These are phyloP conservation scores for Syzygium aromaticum DNA, from an alignment of 345 rosid species.

Conservation along the genomic window DNA sequence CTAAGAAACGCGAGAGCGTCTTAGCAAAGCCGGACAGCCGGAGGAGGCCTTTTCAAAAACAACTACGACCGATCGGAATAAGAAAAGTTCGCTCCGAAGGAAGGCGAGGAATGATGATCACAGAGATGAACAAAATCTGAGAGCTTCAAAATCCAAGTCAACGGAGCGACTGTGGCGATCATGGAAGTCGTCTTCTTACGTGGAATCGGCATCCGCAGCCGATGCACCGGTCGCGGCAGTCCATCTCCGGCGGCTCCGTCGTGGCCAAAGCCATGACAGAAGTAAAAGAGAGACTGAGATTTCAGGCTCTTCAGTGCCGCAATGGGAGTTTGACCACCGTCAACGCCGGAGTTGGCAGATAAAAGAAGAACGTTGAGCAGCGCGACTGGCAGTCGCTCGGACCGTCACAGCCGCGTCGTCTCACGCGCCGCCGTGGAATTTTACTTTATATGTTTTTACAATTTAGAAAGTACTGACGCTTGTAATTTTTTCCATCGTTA, in stretches of 20 bases:
- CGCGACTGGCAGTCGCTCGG: neutral
- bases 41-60: neutral
- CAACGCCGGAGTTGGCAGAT: neutral
- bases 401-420: neutral
- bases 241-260: neutral
- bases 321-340: neutral
- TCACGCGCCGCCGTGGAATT: neutral
- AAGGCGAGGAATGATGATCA: neutral
- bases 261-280: neutral
- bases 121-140: neutral
- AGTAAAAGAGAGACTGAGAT: neutral
- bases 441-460: neutral
- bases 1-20: neutral
- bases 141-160: neutral
- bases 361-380: neutral
- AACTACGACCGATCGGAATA: neutral
- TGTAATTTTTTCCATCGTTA: neutral
- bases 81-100: neutral
- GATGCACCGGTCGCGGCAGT: neutral
- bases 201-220: neutral
- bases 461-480: neutral
- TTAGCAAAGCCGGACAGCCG: neutral
- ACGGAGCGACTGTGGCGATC: neutral
- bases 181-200: neutral
- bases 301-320: neutral